Base-by-base conservation (phyloP, 1,139 yeast genomes). In the Debaryomyces nepalensis region DNA sequence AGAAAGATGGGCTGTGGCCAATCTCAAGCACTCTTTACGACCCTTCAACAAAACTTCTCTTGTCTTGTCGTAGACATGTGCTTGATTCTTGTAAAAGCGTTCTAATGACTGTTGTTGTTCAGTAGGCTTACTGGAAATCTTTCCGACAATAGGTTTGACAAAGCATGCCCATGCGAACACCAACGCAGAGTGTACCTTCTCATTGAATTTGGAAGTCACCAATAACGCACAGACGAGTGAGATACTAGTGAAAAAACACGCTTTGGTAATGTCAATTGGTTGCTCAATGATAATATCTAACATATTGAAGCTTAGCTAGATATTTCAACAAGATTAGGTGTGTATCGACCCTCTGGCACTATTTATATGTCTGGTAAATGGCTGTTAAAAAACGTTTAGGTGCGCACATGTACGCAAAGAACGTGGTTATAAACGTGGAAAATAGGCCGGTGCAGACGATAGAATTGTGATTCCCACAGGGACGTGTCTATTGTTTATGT, bases 1-100 rank as follows among this genome's bases (percentile, higher is more conserved):
- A 35, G 60, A 57, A 40, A 83, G 65, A 58, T 84, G 91, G 29
- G 82, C 61, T 29, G 71, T 72, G 1, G 87, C 85, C 46, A 85
- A 63, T 42, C 73, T 71, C 44, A 86, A 69, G 49, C 88, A 82
- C 46, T 77, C 78, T 55, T 79, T 79, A 54, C 95, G 75, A 11
- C 96, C 96, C 58, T 84, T 79, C 48, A 87, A 73, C 30, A 87
- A 70, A 36, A 74, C 66, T 40, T 73, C 70, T 54, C 95, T 75
- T 1, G 95, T 86, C 39, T 77, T 64, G 57, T 87, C 95, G 59
- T 87, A 87, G 42, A 86, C 75, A 43, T 76, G 79, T 10, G 95
- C 95, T 59, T 87, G 96, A 40, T 81, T 82, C 53, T 80, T 77
- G 64, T 87, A 87, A 58, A 87, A 87, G 31, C 75, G 66, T 58